Conservation (phyloP, 768 basidiomycete species). For the Leccinum boreale region DNA sequence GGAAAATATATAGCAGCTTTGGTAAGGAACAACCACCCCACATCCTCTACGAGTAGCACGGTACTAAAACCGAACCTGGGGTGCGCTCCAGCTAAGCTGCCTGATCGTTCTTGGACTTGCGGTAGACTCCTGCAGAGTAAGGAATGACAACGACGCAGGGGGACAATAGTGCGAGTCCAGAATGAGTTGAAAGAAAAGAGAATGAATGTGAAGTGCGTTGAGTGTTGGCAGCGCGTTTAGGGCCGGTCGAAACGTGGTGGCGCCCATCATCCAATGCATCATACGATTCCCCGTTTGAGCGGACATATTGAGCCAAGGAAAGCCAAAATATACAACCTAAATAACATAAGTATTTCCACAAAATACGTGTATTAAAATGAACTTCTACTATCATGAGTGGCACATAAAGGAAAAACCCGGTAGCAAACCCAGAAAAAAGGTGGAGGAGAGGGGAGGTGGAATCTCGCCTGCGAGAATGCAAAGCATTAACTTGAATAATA, state of each 20-base stretch:
- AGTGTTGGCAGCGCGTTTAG: conserved; percentile 7
- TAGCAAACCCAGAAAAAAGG: not conserved
- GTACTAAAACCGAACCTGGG: conserved; percentile 4
- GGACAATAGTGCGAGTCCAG: conserved; percentile 38
- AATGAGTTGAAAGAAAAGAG: conserved; percentile 24
- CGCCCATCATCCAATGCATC: not conserved
- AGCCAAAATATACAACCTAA: not conserved
- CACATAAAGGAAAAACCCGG: not conserved
- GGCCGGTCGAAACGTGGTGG: conserved; percentile 11
- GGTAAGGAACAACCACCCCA: conserved; percentile 33
- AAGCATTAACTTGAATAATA: not conserved
- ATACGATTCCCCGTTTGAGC: not conserved
- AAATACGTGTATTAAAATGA: conserved; percentile 25
- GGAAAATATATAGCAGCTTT: conserved; percentile 27
- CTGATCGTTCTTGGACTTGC: conserved; percentile 31
- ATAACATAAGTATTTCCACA: conserved; percentile 9
- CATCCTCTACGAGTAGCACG: conserved; percentile 1
- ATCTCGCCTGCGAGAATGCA: conserved; percentile 11
- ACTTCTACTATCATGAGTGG: not conserved
- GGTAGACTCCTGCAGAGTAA: conserved; percentile 34
- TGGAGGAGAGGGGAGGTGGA: not conserved
- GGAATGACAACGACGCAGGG: conserved; percentile 20
- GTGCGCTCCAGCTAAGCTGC: conserved; percentile 29
- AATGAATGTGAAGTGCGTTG: not conserved
- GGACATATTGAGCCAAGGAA: not conserved